phyloP scores from a whole-genome alignment of 169 alveolate genomes.

The Eimeria brunetti region DNA sequence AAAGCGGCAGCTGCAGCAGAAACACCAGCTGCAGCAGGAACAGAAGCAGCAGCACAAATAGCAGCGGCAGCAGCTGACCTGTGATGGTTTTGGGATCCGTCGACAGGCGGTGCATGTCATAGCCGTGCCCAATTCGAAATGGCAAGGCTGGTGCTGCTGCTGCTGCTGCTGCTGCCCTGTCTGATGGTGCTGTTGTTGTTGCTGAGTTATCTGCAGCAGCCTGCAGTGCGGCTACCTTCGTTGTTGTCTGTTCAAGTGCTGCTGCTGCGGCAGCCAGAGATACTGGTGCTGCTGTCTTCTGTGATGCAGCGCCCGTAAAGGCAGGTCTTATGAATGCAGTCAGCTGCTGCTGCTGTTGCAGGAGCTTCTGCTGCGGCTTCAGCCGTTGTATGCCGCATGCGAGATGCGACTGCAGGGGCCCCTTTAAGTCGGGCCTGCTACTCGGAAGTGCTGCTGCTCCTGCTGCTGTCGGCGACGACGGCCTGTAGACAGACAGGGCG shows the following conservation, averaged over 20 bases:
- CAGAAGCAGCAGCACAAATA: background rate
- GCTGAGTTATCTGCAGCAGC: background rate
- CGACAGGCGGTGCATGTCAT: conserved; percentile 86
- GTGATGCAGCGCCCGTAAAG: background rate
- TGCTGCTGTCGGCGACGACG: conserved; percentile 18
- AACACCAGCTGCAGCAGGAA: background rate
- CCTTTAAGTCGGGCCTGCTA: background rate
- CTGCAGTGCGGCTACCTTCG: background rate
- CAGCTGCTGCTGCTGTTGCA: background rate
- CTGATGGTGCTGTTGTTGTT: background rate
- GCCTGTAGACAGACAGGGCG: background rate
- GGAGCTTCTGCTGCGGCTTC: conserved; percentile 9
- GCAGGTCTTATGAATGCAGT: background rate
- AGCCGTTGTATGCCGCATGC: background rate
- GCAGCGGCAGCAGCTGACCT: conserved; percentile 46
- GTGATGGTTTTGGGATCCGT: conserved; percentile 76
- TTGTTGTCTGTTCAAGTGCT: background rate
- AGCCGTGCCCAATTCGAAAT: conserved; percentile 86
- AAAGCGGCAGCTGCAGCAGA: background rate
- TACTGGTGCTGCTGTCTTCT: background rate
- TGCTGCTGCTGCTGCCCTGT: background rate
- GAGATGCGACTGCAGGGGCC: background rate
- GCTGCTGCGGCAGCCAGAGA: conserved; percentile 11
- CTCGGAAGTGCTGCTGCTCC: background rate
- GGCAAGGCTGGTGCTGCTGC: conserved; percentile 12